Base-by-base conservation (phyloP, 441 rosid genomes). In the Aleurites moluccanus region DNA sequence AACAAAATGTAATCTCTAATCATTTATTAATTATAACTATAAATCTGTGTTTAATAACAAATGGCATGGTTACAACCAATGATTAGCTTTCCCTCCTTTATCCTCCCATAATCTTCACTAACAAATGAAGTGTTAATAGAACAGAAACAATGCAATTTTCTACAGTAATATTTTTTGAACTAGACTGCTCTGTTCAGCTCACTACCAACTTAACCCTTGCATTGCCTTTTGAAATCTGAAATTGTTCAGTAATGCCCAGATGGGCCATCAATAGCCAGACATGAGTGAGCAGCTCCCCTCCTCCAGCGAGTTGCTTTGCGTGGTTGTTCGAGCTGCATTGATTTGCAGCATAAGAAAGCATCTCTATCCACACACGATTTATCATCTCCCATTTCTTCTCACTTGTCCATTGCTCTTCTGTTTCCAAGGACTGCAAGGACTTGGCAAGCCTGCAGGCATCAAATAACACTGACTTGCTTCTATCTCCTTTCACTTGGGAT, bases 261-360 rank as follows among this genome's bases (percentile, higher is more conserved):
- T 87, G 86, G 4, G 83, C 80, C 80, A 82, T 69, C 30, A 85
- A 68, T 65, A 85, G 80, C 80, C 86, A 87, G 10, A 80, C 81
- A 75, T 81, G 83, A 35, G 85, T 82, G 18, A 85, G 80, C 20
- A 85, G 76, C 83, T 82, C 85, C 0, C 83, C 84, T 6, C 88
- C 88, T 38, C 72, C 62, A 9, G 73, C 80, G n/a, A 84, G 80
- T 52, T 78, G 80, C 28, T 75, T 77, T n/a, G 77, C 79, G 62
- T 87, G 90, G 21, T 75, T 27, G 33, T 44, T 73, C 16, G 85
- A 80, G 16, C 59, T 40, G n/a, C 87, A 57, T 2, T 79, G 81
- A 18, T 50, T 47, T 2, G 88, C 87, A 9, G 81, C 87, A 42
- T 77, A 71, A 60, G 40, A 23, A 10, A 87, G 66, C 70, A 83